Evolutionary conservation across 306 rosid genomes (phyloP).

Genomic region (Citrullus colocynthis): DNA sequence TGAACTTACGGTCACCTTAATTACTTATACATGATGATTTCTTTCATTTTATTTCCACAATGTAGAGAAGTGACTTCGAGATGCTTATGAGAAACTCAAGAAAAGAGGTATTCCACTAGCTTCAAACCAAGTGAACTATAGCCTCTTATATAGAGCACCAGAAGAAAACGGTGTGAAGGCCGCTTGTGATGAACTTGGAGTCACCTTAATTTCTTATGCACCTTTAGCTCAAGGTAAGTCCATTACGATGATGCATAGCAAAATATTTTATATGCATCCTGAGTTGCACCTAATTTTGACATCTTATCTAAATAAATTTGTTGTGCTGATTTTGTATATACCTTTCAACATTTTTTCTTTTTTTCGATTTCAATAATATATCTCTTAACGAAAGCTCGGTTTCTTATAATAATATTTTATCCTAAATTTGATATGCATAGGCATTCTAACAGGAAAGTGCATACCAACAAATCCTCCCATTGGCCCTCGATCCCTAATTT

Average conservation of each 20-base stretch:
- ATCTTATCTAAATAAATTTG: too few relatives aligned
- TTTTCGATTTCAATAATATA: too few relatives aligned
- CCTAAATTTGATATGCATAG: conserved; percentile 13
- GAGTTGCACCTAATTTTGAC: too few relatives aligned
- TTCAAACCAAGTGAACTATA: conserved; percentile 88
- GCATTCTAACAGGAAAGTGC: conserved; percentile 77
- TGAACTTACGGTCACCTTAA: too few relatives aligned
- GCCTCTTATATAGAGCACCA: conserved; percentile 73
- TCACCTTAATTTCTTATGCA: conserved; percentile 80
- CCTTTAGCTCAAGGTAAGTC: conserved; percentile 83
- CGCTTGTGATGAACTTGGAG: conserved; percentile 83
- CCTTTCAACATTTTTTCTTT: too few relatives aligned
- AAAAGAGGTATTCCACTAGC: conserved; percentile 85
- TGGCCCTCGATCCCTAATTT: conserved; percentile 69
- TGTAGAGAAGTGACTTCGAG: conserved; percentile 59
- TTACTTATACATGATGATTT: too few relatives aligned
- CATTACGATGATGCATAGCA: too few relatives aligned
- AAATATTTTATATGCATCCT: too few relatives aligned
- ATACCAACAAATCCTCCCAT: conserved; percentile 60
- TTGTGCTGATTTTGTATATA: too few relatives aligned
- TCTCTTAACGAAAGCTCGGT: too few relatives aligned
- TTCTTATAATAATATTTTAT: too few relatives aligned
- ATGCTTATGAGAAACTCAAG: conserved; percentile 55
- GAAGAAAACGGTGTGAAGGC: conserved; percentile 84
- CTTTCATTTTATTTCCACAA: too few relatives aligned